A percentile compares a stretch with the other conserved stretches of the same genome.
These are phyloP conservation scores for Piromyces sp. DNA, from an alignment of 192 early-diverging fungal genomes.

Conservation along the genomic window DNA sequence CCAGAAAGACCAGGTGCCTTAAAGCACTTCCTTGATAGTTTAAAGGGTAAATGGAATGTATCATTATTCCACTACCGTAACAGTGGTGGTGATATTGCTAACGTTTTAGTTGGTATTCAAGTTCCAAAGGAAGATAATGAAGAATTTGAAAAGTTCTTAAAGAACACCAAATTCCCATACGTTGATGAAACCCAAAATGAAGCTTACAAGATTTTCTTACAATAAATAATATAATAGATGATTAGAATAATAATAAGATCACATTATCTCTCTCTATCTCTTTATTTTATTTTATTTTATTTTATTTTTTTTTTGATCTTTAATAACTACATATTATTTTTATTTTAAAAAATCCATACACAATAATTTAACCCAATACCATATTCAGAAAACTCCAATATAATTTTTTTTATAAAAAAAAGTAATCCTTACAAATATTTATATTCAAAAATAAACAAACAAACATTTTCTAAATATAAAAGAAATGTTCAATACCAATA, in stretches of 20 bases:
- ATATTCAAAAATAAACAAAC: no score
- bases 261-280: slow-evolving; percentile 40
- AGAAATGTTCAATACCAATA: no score
- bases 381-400: no score
- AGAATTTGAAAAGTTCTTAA: slow-evolving; percentile 58
- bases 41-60: slow-evolving; percentile 55
- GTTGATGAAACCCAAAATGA: slow-evolving; percentile 86
- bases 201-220: slow-evolving; percentile 68
- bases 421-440: no score
- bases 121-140: slow-evolving; percentile 46
- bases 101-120: slow-evolving; percentile 85
- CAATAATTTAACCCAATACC: no score
- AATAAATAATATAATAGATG: slow-evolving; percentile 44
- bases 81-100: slow-evolving; percentile 84
- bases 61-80: slow-evolving; percentile 94
- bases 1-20: slow-evolving; percentile 88
- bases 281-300: no score
- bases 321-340: no score
- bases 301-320: no score
- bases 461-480: no score
- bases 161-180: slow-evolving; percentile 64
- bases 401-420: no score
- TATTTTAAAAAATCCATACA: no score
- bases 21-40: slow-evolving; percentile 58
- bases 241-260: no score